phyloP scores from a whole-genome alignment of 2,329 filamentous ascomycete species.

The Cladosporium sp. region DNA sequence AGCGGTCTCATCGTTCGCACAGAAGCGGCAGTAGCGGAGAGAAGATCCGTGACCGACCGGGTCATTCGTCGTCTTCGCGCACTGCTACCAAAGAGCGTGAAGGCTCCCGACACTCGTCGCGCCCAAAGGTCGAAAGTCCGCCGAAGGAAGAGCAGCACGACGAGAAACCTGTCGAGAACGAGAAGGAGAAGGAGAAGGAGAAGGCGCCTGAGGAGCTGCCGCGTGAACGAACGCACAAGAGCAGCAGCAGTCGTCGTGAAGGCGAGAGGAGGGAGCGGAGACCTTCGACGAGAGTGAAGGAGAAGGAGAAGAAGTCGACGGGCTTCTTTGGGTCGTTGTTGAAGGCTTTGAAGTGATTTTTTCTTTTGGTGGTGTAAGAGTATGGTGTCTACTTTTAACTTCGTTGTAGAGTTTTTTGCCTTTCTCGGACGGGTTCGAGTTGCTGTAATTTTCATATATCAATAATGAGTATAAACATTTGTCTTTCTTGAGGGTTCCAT shows the following conservation, averaged over 20 bases:
- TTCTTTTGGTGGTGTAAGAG: too few species aligned
- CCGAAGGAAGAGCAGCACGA: not conserved
- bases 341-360: slow-evolving; percentile 6
- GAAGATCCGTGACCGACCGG: not conserved
- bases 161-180: not conserved
- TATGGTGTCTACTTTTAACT: too few species aligned
- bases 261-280: slow-evolving; percentile 3
- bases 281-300: not conserved
- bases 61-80: not conserved
- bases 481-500: too few species aligned
- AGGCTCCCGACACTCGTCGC: not conserved
- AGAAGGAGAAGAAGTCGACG: slow-evolving; percentile 9
- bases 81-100: not conserved
- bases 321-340: slow-evolving; percentile 7
- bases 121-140: not conserved
- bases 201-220: not conserved
- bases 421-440: too few species aligned
- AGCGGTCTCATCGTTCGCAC: not conserved
- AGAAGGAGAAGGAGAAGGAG: not conserved
- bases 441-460: too few species aligned
- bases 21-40: not conserved
- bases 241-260: slow-evolving; percentile 2
- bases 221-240: not conserved
- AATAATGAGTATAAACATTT: too few species aligned
- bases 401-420: too few species aligned